phyloP scores from a whole-genome alignment of 1,139 yeast genomes.

The Candida glucosophila region DNA sequence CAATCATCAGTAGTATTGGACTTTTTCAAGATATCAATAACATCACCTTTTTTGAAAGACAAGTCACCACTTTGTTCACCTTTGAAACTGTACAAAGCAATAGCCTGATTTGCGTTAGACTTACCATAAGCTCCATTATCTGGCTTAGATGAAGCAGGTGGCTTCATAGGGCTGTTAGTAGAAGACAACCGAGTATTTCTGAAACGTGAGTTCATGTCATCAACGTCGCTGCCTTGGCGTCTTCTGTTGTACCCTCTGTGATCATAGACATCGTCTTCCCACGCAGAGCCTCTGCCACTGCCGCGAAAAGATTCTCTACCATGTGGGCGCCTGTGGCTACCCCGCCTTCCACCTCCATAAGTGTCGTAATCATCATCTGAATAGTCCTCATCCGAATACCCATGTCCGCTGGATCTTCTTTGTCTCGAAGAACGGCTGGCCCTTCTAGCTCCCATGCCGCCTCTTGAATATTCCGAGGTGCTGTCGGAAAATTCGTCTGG shows the following conservation, averaged over 20 bases:
- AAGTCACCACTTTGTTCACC: slow-evolving; percentile 91
- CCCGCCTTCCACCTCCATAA: slow-evolving; percentile 12
- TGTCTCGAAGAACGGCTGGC: slow-evolving; percentile 16
- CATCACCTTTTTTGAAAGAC: slow-evolving; percentile 90
- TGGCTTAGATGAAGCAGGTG: slow-evolving; percentile 44
- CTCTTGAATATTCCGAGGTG: slow-evolving; percentile 24
- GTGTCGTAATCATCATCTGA: slow-evolving; percentile 22
- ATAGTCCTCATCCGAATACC: slow-evolving; percentile 31
- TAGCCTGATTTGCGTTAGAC: slow-evolving; percentile 63
- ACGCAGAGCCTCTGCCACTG: slow-evolving; percentile 31
- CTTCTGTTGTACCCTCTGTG: slow-evolving; percentile 21
- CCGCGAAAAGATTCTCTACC: slow-evolving; percentile 11
- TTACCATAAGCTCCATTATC: slow-evolving; percentile 34
- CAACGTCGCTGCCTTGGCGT: slow-evolving; percentile 29
- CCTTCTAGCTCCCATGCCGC: no score
- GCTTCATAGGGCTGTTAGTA: slow-evolving; percentile 26
- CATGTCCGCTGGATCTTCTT: slow-evolving; percentile 33
- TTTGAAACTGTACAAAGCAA: slow-evolving; percentile 79
- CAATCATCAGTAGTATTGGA: slow-evolving; percentile 88
- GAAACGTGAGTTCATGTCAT: slow-evolving; percentile 24
- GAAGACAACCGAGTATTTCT: slow-evolving; percentile 20
- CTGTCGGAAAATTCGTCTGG: slow-evolving; percentile 57
- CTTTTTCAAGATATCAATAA: slow-evolving; percentile 78
- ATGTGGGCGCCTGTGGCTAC: slow-evolving; percentile 8
- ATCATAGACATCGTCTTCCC: slow-evolving; percentile 87